Evolutionary conservation across 2,329 filamentous ascomycete genomes (phyloP).

Genomic region (Talaromyces sp.): DNA sequence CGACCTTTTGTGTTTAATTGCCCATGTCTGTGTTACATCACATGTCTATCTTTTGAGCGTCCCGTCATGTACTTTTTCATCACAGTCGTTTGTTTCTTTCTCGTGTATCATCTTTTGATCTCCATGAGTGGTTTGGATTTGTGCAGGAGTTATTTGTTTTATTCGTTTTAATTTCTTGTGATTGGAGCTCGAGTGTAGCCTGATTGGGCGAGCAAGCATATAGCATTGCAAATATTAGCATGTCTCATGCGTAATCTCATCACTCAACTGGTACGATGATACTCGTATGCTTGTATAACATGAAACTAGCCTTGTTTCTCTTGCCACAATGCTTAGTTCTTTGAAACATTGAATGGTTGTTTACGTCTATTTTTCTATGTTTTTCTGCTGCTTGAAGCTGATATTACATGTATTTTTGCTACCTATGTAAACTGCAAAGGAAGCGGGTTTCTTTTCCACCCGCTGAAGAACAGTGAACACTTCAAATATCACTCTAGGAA

Average conservation of each 20-base stretch:
- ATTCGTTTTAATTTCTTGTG: not conserved
- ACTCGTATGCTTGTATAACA: too few relatives aligned
- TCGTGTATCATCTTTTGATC: slow-evolving; percentile 13
- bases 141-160: not conserved
- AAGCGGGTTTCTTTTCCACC: too few relatives aligned
- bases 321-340: too few relatives aligned
- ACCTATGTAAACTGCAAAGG: too few relatives aligned
- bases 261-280: too few relatives aligned
- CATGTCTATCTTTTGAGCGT: slow-evolving; percentile 8
- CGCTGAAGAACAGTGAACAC: too few relatives aligned
- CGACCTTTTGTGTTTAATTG: slow-evolving; percentile 7
- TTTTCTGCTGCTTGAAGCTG: too few relatives aligned
- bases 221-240: not conserved
- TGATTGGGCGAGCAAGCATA: not conserved
- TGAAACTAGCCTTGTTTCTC: too few relatives aligned
- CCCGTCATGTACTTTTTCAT: not conserved
- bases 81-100: slow-evolving; percentile 6
- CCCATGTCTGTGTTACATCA: slow-evolving; percentile 9
- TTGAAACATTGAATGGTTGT: too few relatives aligned
- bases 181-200: not conserved
- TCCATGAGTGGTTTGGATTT: slow-evolving; percentile 2
- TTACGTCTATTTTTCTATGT: too few relatives aligned
- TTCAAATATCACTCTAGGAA: too few relatives aligned
- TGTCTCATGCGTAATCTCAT: not conserved
- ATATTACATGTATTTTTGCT: too few relatives aligned